Evolutionary conservation across 2,329 filamentous ascomycete genomes (phyloP), one percentile per base, ranked within the genome.

Genomic region (Aspergillus viridinutans): DNA sequence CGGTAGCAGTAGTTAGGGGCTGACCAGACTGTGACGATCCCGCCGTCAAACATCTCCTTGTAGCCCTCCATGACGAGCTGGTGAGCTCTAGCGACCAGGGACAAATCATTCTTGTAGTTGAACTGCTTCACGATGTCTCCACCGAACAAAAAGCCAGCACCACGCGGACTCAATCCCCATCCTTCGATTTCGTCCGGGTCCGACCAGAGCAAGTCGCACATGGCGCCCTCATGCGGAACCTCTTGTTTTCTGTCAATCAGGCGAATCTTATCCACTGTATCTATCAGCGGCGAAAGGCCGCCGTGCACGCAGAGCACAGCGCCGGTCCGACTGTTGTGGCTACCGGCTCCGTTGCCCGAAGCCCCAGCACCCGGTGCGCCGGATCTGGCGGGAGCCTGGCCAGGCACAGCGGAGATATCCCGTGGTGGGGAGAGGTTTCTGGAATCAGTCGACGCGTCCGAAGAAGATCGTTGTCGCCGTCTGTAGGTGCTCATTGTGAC

Each of bases 1-100:
- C 91, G 86, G 77, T 97, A 97, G 78, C 92, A 97, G 80, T 97
- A 97, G 73, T 97, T 97, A 0, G 92, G 92, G 9, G 92, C 92
- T 0, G 90, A 95, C 93, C 94, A 99, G n/a, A 99, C 94, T 0
- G 94, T 99, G 45, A 97, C 94, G 62, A 99, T 97, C 50, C 87
- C 90, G 14, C 87, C 89, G 71, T 96, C 91, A 69, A 97, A 99
- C 92, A 97, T 97, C 73, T 97, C 94, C 77, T 97, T 97, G 76
- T 97, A 99, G 0, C 94, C 94, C 73, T 99, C 94, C 94, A 97
- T 99, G 62, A 99, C 94, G 23, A 99, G 85, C 74, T 99, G 94
- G 72, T 99, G 94, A 1, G 94, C 94, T 55, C 94, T 86, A 20
- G 93, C 94, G 63, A 99, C 94, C 53, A 99, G 82, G 23, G 88